phyloP scores from a whole-genome alignment of 768 basidiomycete genomes.

The Leccinellum albellum region DNA sequence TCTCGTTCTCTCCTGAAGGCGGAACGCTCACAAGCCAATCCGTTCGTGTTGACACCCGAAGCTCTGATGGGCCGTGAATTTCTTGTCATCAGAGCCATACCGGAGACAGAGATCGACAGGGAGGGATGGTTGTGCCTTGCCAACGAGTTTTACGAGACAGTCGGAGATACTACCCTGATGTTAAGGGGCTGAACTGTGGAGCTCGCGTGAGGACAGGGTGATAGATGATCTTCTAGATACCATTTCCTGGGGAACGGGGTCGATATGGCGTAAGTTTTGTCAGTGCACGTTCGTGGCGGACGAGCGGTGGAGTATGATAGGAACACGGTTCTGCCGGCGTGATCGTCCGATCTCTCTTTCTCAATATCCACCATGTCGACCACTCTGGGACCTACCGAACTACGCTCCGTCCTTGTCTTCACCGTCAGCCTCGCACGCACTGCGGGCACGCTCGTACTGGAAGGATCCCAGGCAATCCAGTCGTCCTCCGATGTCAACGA shows the following conservation, averaged over 20 bases:
- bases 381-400: slow-evolving; percentile 37
- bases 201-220: not conserved
- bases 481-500: slow-evolving; percentile 56
- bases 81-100: slow-evolving; percentile 67
- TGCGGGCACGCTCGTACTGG: slow-evolving; percentile 73
- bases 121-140: slow-evolving; percentile 77
- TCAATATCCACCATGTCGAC: slow-evolving; percentile 28
- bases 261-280: not conserved
- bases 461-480: slow-evolving; percentile 74
- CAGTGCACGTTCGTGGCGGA: slow-evolving; percentile 8
- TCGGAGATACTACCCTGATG: slow-evolving; percentile 60
- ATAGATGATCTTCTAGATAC: slow-evolving; percentile 2
- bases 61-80: slow-evolving; percentile 77
- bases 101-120: slow-evolving; percentile 53
- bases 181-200: slow-evolving; percentile 16
- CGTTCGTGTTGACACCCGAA: slow-evolving; percentile 62
- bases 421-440: slow-evolving; percentile 65
- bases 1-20: slow-evolving; percentile 47
- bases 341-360: not conserved
- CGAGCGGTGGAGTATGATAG: not conserved
- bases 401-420: slow-evolving; percentile 64
- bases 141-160: slow-evolving; percentile 77
- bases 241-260: not conserved
- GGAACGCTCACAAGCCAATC: slow-evolving; percentile 26
- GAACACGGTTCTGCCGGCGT: not conserved